Conservation (phyloP, 495 filamentous ascomycete species). For the Xylaria bambusicola region DNA sequence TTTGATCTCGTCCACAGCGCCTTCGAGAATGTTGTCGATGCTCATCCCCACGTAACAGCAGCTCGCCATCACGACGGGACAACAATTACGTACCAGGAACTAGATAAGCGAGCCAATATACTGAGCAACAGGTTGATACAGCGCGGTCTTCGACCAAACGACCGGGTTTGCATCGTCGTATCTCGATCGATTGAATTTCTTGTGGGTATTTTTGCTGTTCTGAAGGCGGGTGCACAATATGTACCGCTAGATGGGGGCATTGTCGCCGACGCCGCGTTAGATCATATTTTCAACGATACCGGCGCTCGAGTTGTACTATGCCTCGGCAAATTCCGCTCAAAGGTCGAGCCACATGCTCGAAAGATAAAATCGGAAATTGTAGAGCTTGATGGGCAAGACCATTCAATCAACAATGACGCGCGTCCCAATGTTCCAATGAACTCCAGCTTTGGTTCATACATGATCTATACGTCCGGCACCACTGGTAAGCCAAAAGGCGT, state of each 20-base stretch:
- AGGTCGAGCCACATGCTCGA: conserved; percentile 19
- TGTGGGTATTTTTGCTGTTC: conserved; percentile 49
- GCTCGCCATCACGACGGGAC: conserved; percentile 32
- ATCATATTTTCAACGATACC: conserved; percentile 34
- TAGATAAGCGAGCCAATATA: conserved; percentile 34
- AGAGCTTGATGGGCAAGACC: conserved; percentile 18
- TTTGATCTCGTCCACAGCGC: conserved; percentile 33
- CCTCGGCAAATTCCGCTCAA: conserved; percentile 20
- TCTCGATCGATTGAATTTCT: conserved; percentile 40
- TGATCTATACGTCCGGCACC: conserved; percentile 48
- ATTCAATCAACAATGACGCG: conserved; percentile 13
- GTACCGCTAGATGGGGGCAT: conserved; percentile 50
- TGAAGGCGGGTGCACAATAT: conserved; percentile 52
- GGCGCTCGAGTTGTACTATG: conserved; percentile 20
- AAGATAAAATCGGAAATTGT: conserved; percentile 8
- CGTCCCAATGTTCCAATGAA: conserved; percentile 23
- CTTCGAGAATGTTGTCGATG: conserved; percentile 31
- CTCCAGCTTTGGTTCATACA: conserved; percentile 39
- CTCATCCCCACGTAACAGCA: conserved; percentile 29
- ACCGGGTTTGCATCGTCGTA: conserved; percentile 33
- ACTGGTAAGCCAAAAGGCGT: conserved; percentile 47
- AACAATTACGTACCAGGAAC: conserved; percentile 37
- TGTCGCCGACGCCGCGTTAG: conserved; percentile 33
- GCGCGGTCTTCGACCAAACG: conserved; percentile 28
- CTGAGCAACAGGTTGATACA: conserved; percentile 31